Evolutionary conservation across 2,329 filamentous ascomycete genomes (phyloP), one percentile per base, ranked within the genome.

Genomic region (Diplocarpon rosae): DNA sequence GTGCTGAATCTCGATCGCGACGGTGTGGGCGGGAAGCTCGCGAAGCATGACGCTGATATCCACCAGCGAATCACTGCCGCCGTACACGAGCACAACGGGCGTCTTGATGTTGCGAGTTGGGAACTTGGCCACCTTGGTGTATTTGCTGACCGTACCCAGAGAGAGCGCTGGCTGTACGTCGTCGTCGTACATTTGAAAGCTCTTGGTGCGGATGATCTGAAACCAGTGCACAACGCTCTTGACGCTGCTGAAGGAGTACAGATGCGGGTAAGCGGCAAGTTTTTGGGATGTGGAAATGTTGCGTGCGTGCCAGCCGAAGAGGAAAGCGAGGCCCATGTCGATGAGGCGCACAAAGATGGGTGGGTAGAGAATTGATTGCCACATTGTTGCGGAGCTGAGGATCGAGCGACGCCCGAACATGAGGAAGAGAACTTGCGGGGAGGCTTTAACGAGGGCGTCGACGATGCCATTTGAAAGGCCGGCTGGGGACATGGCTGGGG

Each of bases 181-280:
- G 61, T 98, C 92, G 61, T 98, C 92, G 63, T 89, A 96, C 85
- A 98, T 95, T 64, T 98, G 92, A 64, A 98, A 96, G 20, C 80
- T 88, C 57, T 87, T 85, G 58, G 90, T 95, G 52, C 92, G 83
- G 57, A 98, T 98, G 61, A 98, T 95, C 62, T 98, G 92, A 63
- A 98, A 98, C 92, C 92, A 98, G 62, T 98, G 92, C 0, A 98
- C 92, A 8, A 98, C 88, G 15, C 83, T 89, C 66, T 98, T 98
- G 46, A 88, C 95, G 62, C 86, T 94, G 0, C 90, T 95, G 63
- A 90, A 96, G 0, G 89, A 95, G 68, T 95, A 98, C 0, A 98
- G 69, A 66, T 98, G 92, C 9, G 90, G 83, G 62, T 98, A 98
- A 1, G 88, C 88, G 2, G 92, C 92, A 14, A 98, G 76, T 61